Base-by-base conservation (phyloP, 1,139 yeast species). In the Lodderomyces theae region DNA sequence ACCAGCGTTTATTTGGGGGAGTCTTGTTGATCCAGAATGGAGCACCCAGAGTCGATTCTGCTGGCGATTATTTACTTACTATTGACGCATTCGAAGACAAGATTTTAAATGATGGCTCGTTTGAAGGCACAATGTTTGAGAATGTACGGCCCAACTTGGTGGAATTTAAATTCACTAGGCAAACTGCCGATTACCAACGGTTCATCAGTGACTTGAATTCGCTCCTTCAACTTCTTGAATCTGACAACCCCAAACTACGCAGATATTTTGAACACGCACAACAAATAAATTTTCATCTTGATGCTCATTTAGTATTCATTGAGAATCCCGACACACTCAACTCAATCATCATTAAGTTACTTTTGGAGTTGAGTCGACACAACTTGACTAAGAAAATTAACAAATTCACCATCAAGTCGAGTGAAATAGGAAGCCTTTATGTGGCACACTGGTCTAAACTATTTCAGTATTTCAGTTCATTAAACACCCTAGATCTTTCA, bases 371-470 rank as follows among this genome's bases (percentile, higher is more conserved):
- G 15, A 40, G 46, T 35, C 19, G 18, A 23, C 42, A 36, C 39
- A 37, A 30, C n/a, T 39, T 30, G 32, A 51, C 52, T 13, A 46
- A 43, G 9, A 63, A 65, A 40, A 42, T 69, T 31, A 46, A 45
- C 4, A 35, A 45, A 13, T 28, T 70, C 2, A 53, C 66, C 17
- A 58, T 70, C 19, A 48, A 49, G 19, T 55, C 63, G 11, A 63
- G 72, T n/a, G 70, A 69, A 40, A 61, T 70, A 3, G 75, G 76
- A 1, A 56, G 57, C 23, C 56, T 62, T 39, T 68, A 54, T 44
- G 58, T 59, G 3, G 44, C 53, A 4, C 61, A 58, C 32, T 70
- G 75, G 75, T 54, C 64, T 22, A 56, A 54, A 37, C 48, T 69
- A 8, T 58, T 70, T 30, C 42, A 45, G 10, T 50, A 57, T 19